Evolutionary conservation across 805 yeast genomes (phyloP), one percentile per base, ranked within the genome.

Genomic region (Novakomyces olei): DNA sequence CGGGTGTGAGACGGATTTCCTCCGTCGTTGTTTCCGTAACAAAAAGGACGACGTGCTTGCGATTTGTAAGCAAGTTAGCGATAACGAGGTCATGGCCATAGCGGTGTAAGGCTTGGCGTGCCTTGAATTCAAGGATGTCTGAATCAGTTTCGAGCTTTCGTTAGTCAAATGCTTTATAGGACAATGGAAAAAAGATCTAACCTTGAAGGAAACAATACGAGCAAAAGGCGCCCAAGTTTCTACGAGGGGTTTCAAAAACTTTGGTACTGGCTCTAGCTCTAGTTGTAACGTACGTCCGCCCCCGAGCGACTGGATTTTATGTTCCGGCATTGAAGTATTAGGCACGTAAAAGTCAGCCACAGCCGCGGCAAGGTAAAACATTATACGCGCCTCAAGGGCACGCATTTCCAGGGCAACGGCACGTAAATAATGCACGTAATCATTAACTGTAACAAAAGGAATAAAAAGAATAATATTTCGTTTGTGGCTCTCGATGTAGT

Each of bases 261-360:
- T 88, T 14, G 98, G 98, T 3, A 88, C 98, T 4, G 93, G 96
- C 48, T 85, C 95, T 41, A 88, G 57, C 43, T 81, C 76, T 7
- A 88, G 78, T 5, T 74, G 67, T 29, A 88, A 57, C 46, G 77
- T 79, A 3, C 92, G 91, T 5, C 67, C 67, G 12, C 57, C 55
- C 19, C 60, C 66, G 37, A 70, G 72, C 4, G 91, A 73, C 53
- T 88, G 98, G 39, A 88, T 88, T 54, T 88, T 88, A 55, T 88
- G 99, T 44, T 80, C 81, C 2, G 95, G 92, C 44, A 81, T 60
- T 41, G 78, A 63, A 1, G 83, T 71, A 27, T 66, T 67, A 1
- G 98, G 98, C 27, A 88, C 61, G 55, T 83, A 88, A 53, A 88
- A 88, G 50, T 88, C 99, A 5, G 93, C 78, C 0, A 88, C 99